phyloP scores from a whole-genome alignment of 805 yeast genomes.

The Zygosaccharomyces rouxii region DNA sequence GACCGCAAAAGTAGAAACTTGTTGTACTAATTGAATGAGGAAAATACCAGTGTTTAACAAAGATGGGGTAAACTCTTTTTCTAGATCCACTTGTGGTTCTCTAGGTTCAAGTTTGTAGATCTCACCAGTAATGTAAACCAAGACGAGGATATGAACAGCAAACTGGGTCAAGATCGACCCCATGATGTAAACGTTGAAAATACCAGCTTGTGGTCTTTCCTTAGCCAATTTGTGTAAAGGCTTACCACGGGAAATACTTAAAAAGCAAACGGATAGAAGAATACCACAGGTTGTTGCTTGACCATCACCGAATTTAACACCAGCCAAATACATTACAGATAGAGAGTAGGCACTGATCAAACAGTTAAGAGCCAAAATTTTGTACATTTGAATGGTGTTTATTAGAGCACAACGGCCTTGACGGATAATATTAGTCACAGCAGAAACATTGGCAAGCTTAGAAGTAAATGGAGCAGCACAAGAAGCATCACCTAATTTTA shows the following conservation, averaged over 20 bases:
- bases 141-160: conserved; percentile 81
- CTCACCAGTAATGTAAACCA: conserved; percentile 77
- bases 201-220: conserved; percentile 96
- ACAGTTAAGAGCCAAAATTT: conserved; percentile 94
- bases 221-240: conserved; percentile 84
- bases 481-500: conserved; percentile 96
- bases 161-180: conserved; percentile 96
- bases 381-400: conserved; percentile 98
- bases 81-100: conserved; percentile 83
- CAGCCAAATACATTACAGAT: conserved; percentile 90
- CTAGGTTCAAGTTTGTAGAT: conserved; percentile 89
- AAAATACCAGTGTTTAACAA: conserved; percentile 94
- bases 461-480: conserved; percentile 99
- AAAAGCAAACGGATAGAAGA: conserved; percentile 86
- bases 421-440: conserved; percentile 90
- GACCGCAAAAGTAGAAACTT: conserved; percentile 95
- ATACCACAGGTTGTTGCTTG: conserved; percentile 97
- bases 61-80: conserved; percentile 83
- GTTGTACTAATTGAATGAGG: conserved; percentile 89
- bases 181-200: conserved; percentile 92
- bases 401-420: conserved; percentile 98
- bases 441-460: conserved; percentile 82
- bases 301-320: conserved; percentile 96
- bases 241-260: conserved; percentile 90
- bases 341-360: conserved; percentile 93